Evolutionary conservation across 768 basidiomycete genomes (phyloP).

Genomic region (Kwoniella botswanensis): DNA sequence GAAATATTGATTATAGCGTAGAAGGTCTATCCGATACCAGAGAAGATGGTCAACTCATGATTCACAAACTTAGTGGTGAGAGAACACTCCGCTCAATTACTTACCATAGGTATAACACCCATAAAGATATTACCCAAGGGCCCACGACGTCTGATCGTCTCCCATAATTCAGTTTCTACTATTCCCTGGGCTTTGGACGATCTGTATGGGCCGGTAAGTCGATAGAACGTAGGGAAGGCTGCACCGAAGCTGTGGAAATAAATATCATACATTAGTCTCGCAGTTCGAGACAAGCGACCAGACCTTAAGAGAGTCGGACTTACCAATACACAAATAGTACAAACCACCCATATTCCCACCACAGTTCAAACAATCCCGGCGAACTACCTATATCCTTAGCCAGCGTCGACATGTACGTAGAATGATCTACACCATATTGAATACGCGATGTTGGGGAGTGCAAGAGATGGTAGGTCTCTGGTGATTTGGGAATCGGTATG

Average conservation of each 20-base stretch:
- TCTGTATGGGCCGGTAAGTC: constrained; percentile 65
- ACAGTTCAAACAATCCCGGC: constrained; percentile 63
- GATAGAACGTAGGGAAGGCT: constrained; percentile 67
- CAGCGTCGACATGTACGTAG: constrained; percentile 65
- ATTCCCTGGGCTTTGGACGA: constrained; percentile 61
- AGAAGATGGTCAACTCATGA: not conserved
- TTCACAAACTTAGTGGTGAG: too few relatives aligned
- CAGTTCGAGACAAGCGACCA: not conserved
- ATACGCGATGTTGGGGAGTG: constrained; percentile 64
- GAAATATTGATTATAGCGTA: constrained; percentile 36
- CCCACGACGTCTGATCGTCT: constrained; percentile 66
- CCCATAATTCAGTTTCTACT: constrained; percentile 67
- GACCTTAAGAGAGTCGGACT: constrained; percentile 30
- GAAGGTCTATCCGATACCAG: constrained; percentile 21
- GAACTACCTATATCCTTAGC: constrained; percentile 67
- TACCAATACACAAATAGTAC: constrained; percentile 66
- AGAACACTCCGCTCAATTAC: constrained; percentile 3
- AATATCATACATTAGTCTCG: not conserved
- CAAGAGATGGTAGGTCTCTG: constrained; percentile 66
- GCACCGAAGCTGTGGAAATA: constrained; percentile 63
- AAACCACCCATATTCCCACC: constrained; percentile 64
- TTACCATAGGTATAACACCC: constrained; percentile 63
- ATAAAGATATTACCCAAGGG: constrained; percentile 66
- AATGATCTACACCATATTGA: constrained; percentile 68
- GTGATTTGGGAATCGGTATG: constrained; percentile 61